phyloP scores from a whole-genome alignment of 2,329 filamentous ascomycete species.

The Aureobasidium sp. region DNA sequence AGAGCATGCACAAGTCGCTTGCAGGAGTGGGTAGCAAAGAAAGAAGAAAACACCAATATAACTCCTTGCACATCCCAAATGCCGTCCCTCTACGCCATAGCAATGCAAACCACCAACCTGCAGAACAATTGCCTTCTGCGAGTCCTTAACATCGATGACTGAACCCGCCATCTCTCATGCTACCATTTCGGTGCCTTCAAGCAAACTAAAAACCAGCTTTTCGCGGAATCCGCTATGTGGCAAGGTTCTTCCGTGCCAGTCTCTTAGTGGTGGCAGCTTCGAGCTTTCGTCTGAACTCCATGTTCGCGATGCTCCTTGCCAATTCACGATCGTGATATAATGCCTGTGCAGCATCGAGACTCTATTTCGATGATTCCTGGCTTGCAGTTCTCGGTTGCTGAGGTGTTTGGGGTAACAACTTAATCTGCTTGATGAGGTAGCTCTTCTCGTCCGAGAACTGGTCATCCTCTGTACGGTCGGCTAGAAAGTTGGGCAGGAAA shows the following conservation, averaged over 20 bases:
- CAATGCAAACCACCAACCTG: neutral
- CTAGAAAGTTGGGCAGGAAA: conserved; percentile 85
- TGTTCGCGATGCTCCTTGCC: conserved; percentile 1
- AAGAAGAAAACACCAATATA: neutral
- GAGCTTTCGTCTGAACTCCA: conserved; percentile 11
- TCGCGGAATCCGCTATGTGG: neutral
- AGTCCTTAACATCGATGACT: neutral
- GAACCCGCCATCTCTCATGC: neutral
- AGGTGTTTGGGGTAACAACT: conserved; percentile 23
- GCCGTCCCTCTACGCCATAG: neutral
- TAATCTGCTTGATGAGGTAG: conserved; percentile 91
- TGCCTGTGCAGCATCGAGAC: neutral
- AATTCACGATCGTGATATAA: neutral
- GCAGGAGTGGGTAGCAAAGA: neutral
- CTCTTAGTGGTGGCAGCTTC: conserved; percentile 11
- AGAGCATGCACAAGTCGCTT: neutral
- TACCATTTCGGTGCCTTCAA: no score
- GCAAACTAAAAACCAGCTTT: no score
- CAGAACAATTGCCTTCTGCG: neutral
- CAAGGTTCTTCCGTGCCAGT: neutral
- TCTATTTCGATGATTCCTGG: conserved; percentile 13
- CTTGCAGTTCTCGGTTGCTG: neutral
- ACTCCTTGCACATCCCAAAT: neutral
- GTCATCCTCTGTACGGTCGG: conserved; percentile 93
- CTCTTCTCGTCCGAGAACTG: conserved; percentile 98